Evolutionary conservation across 78 protist species (phyloP).

Genomic region (Polysphondylium violaceum): DNA sequence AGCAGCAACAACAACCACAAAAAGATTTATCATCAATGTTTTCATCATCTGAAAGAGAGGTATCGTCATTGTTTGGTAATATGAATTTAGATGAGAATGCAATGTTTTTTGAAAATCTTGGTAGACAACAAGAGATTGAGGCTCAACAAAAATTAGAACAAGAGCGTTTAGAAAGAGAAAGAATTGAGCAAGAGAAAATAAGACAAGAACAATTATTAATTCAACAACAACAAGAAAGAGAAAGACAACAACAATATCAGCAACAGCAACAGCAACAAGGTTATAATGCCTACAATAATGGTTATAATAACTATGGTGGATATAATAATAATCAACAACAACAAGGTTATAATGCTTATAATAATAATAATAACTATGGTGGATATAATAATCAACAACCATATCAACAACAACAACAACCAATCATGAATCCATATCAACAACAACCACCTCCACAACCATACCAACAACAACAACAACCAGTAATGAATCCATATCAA

Average conservation of each 20-base stretch:
- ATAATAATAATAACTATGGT: neutral
- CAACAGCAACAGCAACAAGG: slow-evolving; percentile 40
- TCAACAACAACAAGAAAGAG: slow-evolving; percentile 9
- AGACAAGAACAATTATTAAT: neutral
- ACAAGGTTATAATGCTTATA: neutral
- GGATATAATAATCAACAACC: slow-evolving; percentile 8
- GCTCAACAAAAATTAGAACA: neutral
- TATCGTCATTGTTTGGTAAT: slow-evolving; percentile 44
- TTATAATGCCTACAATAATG: neutral
- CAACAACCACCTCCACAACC: neutral
- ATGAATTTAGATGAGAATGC: neutral
- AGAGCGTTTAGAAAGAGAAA: neutral
- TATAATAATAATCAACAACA: slow-evolving; percentile 5
- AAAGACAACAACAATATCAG: slow-evolving; percentile 17
- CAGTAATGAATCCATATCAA: neutral
- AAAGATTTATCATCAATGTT: slow-evolving; percentile 27
- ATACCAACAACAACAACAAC: neutral
- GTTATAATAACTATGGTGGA: neutral
- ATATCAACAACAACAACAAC: slow-evolving; percentile 14
- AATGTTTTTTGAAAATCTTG: slow-evolving; percentile 14
- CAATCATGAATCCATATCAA: neutral
- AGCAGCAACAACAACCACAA: neutral
- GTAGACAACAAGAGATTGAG: slow-evolving; percentile 25
- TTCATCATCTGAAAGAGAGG: neutral
- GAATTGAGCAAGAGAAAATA: slow-evolving; percentile 12